Percentiles rank a stretch among this genome's conserved stretches.
Evolutionary conservation across 306 rosid genomes (phyloP).

Genomic region (Castanea mollissima): DNA sequence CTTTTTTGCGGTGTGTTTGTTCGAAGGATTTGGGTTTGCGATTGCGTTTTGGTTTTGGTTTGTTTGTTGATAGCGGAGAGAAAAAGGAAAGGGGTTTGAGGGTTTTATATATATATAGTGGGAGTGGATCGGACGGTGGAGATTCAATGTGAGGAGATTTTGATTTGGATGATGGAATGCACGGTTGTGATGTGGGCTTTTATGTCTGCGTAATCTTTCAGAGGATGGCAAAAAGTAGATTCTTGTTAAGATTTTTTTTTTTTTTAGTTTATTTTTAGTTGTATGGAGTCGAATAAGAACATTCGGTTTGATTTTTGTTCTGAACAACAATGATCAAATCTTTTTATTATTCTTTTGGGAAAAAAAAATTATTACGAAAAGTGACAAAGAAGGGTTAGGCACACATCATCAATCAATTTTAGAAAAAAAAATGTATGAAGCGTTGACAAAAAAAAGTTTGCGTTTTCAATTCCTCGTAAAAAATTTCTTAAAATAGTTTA

Average conservation of each 20-base stretch:
- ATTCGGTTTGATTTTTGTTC: too few relatives aligned
- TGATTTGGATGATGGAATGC: neutral
- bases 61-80: constrained; percentile 7
- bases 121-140: constrained; percentile 22
- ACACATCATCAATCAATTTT: too few relatives aligned
- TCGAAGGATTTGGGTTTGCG: neutral
- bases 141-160: neutral
- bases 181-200: neutral
- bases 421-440: too few relatives aligned
- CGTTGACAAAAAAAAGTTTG: accelerated
- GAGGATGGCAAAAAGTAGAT: too few relatives aligned
- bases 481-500: accelerated
- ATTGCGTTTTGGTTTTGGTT: constrained; percentile 27
- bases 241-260: too few relatives aligned
- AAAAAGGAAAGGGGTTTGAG: neutral
- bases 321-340: too few relatives aligned
- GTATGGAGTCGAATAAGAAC: too few relatives aligned
- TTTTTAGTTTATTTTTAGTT: too few relatives aligned
- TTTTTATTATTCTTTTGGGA: too few relatives aligned
- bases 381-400: too few relatives aligned
- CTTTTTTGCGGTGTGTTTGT: neutral
- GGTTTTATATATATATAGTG: neutral
- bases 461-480: too few relatives aligned
- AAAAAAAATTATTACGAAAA: too few relatives aligned
- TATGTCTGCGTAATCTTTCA: neutral